Conservation (phyloP, 2,329 filamentous ascomycete species). For the Verticillium isaacii region DNA sequence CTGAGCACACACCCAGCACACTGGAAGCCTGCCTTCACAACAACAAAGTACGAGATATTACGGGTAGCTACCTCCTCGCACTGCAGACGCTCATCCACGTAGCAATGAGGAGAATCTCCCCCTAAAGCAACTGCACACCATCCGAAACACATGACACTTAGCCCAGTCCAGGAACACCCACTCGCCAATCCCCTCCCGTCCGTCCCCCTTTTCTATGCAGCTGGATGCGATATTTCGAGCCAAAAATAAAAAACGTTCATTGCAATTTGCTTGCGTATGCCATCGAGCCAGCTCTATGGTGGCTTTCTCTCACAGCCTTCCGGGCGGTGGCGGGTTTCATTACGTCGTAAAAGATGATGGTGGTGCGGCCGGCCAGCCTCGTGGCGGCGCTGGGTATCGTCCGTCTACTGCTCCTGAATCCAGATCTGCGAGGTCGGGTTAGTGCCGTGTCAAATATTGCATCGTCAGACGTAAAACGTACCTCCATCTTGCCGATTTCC, state of each 20-base stretch:
- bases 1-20: background rate
- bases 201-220: slow-evolving; percentile 1
- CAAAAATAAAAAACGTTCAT: slow-evolving; percentile 11
- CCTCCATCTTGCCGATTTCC: slow-evolving; percentile 93
- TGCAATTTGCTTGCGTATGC: slow-evolving; percentile 10
- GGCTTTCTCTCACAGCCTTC: slow-evolving; percentile 5
- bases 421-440: slow-evolving; percentile 35
- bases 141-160: background rate
- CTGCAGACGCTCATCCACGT: background rate
- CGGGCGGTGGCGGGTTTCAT: slow-evolving; percentile 16
- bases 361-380: slow-evolving; percentile 4
- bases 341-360: slow-evolving; percentile 17
- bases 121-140: background rate
- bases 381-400: slow-evolving; percentile 10
- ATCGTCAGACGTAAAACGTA: slow-evolving; percentile 41
- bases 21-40: background rate
- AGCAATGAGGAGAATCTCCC: background rate
- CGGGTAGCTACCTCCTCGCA: background rate
- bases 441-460: slow-evolving; percentile 6
- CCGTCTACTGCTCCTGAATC: slow-evolving; percentile 40
- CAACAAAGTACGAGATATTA: background rate
- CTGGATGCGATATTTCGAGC: background rate
- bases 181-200: background rate
- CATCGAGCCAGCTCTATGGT: slow-evolving; percentile 14
- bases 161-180: background rate